Base-by-base conservation (phyloP, 495 filamentous ascomycete genomes). In the Hypoxylon subgilvum region DNA sequence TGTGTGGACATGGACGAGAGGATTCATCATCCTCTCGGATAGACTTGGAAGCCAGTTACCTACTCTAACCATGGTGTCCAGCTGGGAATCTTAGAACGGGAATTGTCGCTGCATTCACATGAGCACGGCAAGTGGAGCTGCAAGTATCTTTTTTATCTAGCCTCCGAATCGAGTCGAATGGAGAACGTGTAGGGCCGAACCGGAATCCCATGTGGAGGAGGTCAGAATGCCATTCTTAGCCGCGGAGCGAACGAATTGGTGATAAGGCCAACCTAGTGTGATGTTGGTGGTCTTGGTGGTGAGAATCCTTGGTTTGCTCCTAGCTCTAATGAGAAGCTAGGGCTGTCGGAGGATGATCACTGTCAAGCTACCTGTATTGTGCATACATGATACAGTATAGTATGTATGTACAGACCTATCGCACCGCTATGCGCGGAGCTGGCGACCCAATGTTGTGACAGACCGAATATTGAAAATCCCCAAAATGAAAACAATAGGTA, bases 1-100 rank as follows among this genome's bases (percentile, higher is more conserved):
- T 8, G 83, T 86, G 62, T 76, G 92, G 4, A 84, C 86, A 70
- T 90, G 86, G 79, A 55, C 42, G 39, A 64, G 61, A 58, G 49
- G 43, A 64, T 51, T 22, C 4, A 19, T 8, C 40, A 51, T 43
- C 35, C 48, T 53, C 49, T 57, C 49, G 61, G 54, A 39, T 22
- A 58, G 36, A 59, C 53, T 64, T 45, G 39, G 55, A 50, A 51
- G 48, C 36, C 38, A 50, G 60, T 44, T 57, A 63, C 52, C 49
- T 57, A 63, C 52, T 57, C 25, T 63, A 46, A n/a, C 43, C 32
- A 41, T 44, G 45, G 48, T 49, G 49, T 10, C 53, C 39, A 47
- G 53, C 28, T 48, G n/a, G n/a, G 23, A 60, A 59, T 53, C 53
- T 58, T 63, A 42, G 59, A 57, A 63, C 47, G 42, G 47, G 59